Evolutionary conservation across 805 yeast species (phyloP).

Genomic region (Schwanniomyces yamadae): DNA sequence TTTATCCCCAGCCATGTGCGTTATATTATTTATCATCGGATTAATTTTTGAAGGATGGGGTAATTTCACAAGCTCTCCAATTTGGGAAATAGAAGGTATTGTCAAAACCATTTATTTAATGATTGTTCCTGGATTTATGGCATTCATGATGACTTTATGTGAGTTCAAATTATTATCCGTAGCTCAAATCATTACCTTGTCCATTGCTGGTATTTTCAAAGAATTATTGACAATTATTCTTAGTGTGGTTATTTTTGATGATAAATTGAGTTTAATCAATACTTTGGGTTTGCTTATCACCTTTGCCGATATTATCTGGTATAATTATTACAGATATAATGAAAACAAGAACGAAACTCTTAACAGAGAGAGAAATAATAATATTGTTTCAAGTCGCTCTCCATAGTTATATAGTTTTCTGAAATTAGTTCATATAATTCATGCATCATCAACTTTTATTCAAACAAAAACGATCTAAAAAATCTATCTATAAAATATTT

Average conservation of each 20-base stretch:
- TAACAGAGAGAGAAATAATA: too few relatives aligned
- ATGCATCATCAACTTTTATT: too few relatives aligned
- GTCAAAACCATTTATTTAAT: constrained; percentile 55
- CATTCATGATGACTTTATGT: constrained; percentile 84
- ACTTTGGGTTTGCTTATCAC: constrained; percentile 73
- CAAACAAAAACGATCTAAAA: not conserved
- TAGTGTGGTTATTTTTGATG: constrained; percentile 70
- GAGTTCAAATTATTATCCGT: constrained; percentile 82
- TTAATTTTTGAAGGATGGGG: constrained; percentile 65
- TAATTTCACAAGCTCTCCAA: constrained; percentile 48
- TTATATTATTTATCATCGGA: constrained; percentile 61
- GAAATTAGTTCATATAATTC: too few relatives aligned
- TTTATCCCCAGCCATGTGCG: constrained; percentile 81
- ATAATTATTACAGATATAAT: constrained; percentile 62
- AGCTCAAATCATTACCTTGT: constrained; percentile 81
- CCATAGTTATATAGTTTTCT: too few relatives aligned
- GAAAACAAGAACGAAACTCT: too few relatives aligned
- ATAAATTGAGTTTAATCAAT: constrained; percentile 64
- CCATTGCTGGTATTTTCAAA: constrained; percentile 90
- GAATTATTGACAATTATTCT: constrained; percentile 82
- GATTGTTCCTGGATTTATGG: constrained; percentile 79
- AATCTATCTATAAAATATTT: not conserved
- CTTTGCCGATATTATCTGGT: constrained; percentile 75
- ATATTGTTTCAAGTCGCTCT: too few relatives aligned
- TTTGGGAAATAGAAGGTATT: constrained; percentile 67